Percentiles rank a stretch among this genome's conserved stretches.
phyloP scores from a whole-genome alignment of 2,329 filamentous ascomycete genomes.

The Cercospora nicotianae region DNA sequence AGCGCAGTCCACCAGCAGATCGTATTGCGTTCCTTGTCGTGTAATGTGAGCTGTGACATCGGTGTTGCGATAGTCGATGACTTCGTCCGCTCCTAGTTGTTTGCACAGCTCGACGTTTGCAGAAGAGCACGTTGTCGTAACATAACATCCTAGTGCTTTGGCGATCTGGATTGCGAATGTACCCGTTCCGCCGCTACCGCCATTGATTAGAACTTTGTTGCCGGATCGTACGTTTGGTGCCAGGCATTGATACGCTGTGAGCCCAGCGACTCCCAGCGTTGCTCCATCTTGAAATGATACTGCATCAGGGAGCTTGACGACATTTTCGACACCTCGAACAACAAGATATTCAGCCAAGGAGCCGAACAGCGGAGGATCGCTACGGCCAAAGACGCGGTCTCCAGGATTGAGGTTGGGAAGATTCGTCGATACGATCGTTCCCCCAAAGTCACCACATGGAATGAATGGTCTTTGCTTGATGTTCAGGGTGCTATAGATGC shows the following conservation, averaged over 20 bases:
- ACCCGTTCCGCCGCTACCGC: slow-evolving; percentile 63
- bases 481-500: slow-evolving; percentile 40
- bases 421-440: slow-evolving; percentile 47
- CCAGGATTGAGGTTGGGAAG: slow-evolving; percentile 37
- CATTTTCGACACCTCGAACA: slow-evolving; percentile 21
- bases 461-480: slow-evolving; percentile 45
- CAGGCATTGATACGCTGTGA: slow-evolving; percentile 45
- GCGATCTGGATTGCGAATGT: slow-evolving; percentile 64
- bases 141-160: slow-evolving; percentile 59
- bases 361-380: slow-evolving; percentile 38
- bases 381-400: slow-evolving; percentile 44
- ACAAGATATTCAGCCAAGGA: slow-evolving; percentile 43
- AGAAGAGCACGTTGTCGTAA: slow-evolving; percentile 60
- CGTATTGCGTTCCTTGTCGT: slow-evolving; percentile 50
- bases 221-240: slow-evolving; percentile 41
- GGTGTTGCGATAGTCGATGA: slow-evolving; percentile 59
- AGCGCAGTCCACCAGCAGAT: slow-evolving; percentile 60
- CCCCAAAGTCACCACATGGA: slow-evolving; percentile 55
- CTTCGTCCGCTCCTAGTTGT: slow-evolving; percentile 62
- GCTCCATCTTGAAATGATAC: slow-evolving; percentile 41
- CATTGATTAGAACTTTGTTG: slow-evolving; percentile 63
- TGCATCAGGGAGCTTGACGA: slow-evolving; percentile 39
- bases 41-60: slow-evolving; percentile 52
- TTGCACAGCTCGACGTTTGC: slow-evolving; percentile 59
- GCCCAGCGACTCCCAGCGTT: slow-evolving; percentile 40